Evolutionary conservation across 192 early-diverging fungal genomes (phyloP), one percentile per base, ranked within the genome.

Genomic region (Rhizophagus clarus): DNA sequence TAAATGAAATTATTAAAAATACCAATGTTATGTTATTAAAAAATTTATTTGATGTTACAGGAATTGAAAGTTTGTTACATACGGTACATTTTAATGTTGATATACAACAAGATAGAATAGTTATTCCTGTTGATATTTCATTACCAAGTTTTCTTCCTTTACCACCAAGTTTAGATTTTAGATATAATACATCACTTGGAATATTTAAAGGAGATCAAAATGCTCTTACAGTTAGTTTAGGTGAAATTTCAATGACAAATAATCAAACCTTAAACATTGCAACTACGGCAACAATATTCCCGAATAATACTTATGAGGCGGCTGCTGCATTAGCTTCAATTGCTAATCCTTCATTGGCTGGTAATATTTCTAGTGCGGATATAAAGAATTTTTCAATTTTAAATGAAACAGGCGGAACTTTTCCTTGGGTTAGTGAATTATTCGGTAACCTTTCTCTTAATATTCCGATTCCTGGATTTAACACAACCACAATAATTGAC

Each of bases 181-280:
- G 3, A 14, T 64, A 64, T 64, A 64, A 24, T 64, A 64, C 24
- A 28, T 64, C 26, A 29, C 20, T 64, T 28, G 63, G 63, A 28
- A 24, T 64, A 64, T 64, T 64, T 29, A 64, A 64, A 10, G 28
- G 28, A 28, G 63, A 64, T 0, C 63, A 64, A 64, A 64, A 64
- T 64, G 28, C 10, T 28, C 63, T 64, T 11, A 29, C n/a, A 14
- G 28, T 64, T 14, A 4, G 0, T 28, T 26, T 64, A 12, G 24
- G 28, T 64, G 63, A 11, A 64, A 64, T 64, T 14, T 64, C 63
- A 29, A 64, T 64, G 63, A 64, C 63, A 26, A 64, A 64, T 64
- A 20, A 28, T 64, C 28, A 64, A 28, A 64, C n/a, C 12, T 64
- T 64, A 29, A 28, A 12, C 0, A 26, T 64, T 28, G 6, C 12